Base-by-base conservation (phyloP, 2,329 filamentous ascomycete species). In the Epichloe sibirici region DNA sequence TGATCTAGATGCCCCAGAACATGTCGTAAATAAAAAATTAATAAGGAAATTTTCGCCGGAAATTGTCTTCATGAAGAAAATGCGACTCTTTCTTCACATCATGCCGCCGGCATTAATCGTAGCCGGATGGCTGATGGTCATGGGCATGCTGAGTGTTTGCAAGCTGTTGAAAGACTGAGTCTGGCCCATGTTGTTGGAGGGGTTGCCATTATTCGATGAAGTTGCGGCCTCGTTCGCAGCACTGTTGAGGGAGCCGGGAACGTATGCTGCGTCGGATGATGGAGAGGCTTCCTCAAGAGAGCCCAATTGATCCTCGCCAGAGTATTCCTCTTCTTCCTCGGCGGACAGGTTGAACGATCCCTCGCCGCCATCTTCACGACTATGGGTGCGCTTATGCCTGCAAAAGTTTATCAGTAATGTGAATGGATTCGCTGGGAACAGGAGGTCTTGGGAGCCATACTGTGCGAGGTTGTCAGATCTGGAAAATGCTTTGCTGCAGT, bases 401-500 rank as follows among this genome's bases (percentile, higher is more conserved):
- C 12, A 49, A n/a, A 17, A 7, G 28, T 49, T 28, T 25, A 58
- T 63, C 40, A 59, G 52, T 8, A n/a, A 45, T 40, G 37, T 12
- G 9, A 21, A 28, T 42, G 34, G 2, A 23, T 17, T 15, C 9
- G 28, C 8, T 39, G 11, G 13, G 34, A 38, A n/a, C 11, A 11
- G 21, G 5, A 34, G 2, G n/a, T 17, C 17, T 40, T 62, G 58
- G 58, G 65, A 70, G 58, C 64, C 81, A 73, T 89, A 95, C 87
- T 98, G 93, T 70, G 93, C 93, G 72, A 98, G 86, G 70, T 98
- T 98, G 75, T 98, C 93, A 65, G 91, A 97, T 73, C 93, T 81
- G 55, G 93, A 97, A 71, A 98, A 98, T 59, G 91, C 91, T 78
- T 97, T 97, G 79, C 88, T 95, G 82, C 93, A 98, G 71, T 95